Percentiles rank a stretch among this genome's conserved stretches.
phyloP scores from a whole-genome alignment of 2,329 filamentous ascomycete species.

The Aspergillus versicolor region DNA sequence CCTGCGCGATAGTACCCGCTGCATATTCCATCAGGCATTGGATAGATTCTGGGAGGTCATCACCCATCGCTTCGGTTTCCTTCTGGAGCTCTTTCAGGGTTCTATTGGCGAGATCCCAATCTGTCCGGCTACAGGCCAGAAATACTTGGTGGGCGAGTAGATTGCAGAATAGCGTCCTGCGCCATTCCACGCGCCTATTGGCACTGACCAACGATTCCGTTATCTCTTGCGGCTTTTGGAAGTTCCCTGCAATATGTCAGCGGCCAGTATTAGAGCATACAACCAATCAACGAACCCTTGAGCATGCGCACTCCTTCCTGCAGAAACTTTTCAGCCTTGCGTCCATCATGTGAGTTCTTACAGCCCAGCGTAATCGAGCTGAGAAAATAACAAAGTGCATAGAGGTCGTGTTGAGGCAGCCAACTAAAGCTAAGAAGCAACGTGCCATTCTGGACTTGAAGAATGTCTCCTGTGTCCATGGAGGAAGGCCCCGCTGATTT shows the following conservation, averaged over 20 bases:
- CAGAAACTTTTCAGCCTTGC: slow-evolving; percentile 57
- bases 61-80: slow-evolving; percentile 46
- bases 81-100: slow-evolving; percentile 56
- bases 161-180: slow-evolving; percentile 65
- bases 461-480: slow-evolving; percentile 42
- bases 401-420: slow-evolving; percentile 61
- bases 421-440: slow-evolving; percentile 57
- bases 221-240: slow-evolving; percentile 40
- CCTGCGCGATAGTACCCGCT: slow-evolving; percentile 72
- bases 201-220: slow-evolving; percentile 59
- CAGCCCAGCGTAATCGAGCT: slow-evolving; percentile 56
- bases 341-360: slow-evolving; percentile 55
- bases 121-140: slow-evolving; percentile 66
- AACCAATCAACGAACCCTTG: slow-evolving; percentile 36
- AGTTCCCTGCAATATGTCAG: slow-evolving; percentile 28
- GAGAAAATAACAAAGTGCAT: slow-evolving; percentile 59
- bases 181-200: slow-evolving; percentile 62
- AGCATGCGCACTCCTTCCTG: slow-evolving; percentile 56
- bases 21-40: slow-evolving; percentile 67
- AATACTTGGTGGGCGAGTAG: slow-evolving; percentile 71
- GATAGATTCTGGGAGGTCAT: slow-evolving; percentile 43
- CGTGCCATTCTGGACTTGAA: slow-evolving; percentile 44
- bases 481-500: slow-evolving; percentile 39
- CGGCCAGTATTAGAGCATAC: slow-evolving; percentile 14
- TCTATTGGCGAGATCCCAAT: slow-evolving; percentile 65